phyloP scores from a whole-genome alignment of 1,139 yeast genomes.

The Wickerhamomyces sp. region DNA sequence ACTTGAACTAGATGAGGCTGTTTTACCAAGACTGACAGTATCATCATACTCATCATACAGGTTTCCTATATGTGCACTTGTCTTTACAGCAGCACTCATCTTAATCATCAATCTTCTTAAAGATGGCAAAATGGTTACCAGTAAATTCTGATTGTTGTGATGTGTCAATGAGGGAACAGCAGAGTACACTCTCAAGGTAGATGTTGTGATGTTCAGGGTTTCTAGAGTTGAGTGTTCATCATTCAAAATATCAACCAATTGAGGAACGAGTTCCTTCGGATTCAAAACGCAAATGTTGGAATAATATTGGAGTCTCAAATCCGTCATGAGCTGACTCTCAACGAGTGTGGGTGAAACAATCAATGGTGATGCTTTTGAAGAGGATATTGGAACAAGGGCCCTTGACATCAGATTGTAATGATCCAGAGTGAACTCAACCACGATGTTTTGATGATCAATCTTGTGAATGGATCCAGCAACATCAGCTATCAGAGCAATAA shows the following conservation, averaged over 20 bases:
- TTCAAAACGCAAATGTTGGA: constrained; percentile 23
- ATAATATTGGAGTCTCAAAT: constrained; percentile 22
- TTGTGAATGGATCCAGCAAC: constrained; percentile 41
- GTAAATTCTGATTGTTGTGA: constrained; percentile 8
- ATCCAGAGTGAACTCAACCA: constrained; percentile 39
- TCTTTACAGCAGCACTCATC: constrained; percentile 15
- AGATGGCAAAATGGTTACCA: constrained; percentile 15
- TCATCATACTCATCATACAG: constrained; percentile 17
- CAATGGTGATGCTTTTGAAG: constrained; percentile 13
- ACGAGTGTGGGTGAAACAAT: constrained; percentile 11
- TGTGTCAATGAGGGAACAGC: constrained; percentile 9
- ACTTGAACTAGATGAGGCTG: constrained; percentile 16
- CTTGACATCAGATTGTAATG: constrained; percentile 37
- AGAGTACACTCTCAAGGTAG: constrained; percentile 16
- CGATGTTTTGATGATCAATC: constrained; percentile 41
- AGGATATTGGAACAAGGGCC: constrained; percentile 25
- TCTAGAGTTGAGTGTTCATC: constrained; percentile 20
- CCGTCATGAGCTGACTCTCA: constrained; percentile 18
- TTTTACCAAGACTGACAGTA: constrained; percentile 12
- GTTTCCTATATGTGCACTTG: constrained; percentile 13
- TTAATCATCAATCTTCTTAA: constrained; percentile 19
- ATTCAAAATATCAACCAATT: constrained; percentile 15
- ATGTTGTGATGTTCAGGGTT: constrained; percentile 17
- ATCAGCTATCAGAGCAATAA: constrained; percentile 28
- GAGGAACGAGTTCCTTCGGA: constrained; percentile 23